phyloP scores from a whole-genome alignment of 768 basidiomycete genomes.

The Leccinum uliginosum region DNA sequence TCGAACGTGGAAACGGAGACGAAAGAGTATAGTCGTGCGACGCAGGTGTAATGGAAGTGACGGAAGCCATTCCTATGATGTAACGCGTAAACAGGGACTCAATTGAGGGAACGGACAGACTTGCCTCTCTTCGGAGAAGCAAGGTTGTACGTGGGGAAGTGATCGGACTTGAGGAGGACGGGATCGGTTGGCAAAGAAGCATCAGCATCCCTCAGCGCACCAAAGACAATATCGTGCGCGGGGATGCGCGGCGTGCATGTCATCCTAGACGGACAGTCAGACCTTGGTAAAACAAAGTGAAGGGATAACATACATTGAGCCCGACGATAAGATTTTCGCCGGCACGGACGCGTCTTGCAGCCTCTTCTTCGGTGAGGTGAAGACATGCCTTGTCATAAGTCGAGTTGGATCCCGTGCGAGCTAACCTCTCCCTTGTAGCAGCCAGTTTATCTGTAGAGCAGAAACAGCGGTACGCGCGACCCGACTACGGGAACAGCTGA shows the following conservation, averaged over 20 bases:
- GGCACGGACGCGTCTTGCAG: constrained; percentile 61
- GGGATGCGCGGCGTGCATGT: constrained; percentile 43
- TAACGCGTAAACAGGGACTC: not conserved
- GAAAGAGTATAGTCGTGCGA: not conserved
- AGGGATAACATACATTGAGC: constrained; percentile 63
- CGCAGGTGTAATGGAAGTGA: constrained; percentile 85
- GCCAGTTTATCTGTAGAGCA: constrained; percentile 72
- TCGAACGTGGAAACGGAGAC: not conserved
- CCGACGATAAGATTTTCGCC: constrained; percentile 83
- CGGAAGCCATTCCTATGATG: constrained; percentile 85
- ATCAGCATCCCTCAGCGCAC: constrained; percentile 66
- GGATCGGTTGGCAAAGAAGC: constrained; percentile 84
- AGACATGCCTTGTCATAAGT: constrained; percentile 90
- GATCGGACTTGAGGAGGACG: constrained; percentile 86
- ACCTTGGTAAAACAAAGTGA: not conserved
- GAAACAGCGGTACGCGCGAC: constrained; percentile 93
- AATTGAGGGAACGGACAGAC: constrained; percentile 7
- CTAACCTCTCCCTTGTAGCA: constrained; percentile 63
- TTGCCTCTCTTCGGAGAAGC: constrained; percentile 88
- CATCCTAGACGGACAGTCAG: constrained; percentile 42
- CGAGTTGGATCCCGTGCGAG: constrained; percentile 65
- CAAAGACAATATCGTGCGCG: constrained; percentile 72
- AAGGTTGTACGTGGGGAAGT: constrained; percentile 94
- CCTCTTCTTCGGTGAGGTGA: constrained; percentile 84
- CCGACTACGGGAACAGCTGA: constrained; percentile 46